phyloP scores from a whole-genome alignment of 2,329 filamentous ascomycete genomes.

The Fusarium oxysporum region DNA sequence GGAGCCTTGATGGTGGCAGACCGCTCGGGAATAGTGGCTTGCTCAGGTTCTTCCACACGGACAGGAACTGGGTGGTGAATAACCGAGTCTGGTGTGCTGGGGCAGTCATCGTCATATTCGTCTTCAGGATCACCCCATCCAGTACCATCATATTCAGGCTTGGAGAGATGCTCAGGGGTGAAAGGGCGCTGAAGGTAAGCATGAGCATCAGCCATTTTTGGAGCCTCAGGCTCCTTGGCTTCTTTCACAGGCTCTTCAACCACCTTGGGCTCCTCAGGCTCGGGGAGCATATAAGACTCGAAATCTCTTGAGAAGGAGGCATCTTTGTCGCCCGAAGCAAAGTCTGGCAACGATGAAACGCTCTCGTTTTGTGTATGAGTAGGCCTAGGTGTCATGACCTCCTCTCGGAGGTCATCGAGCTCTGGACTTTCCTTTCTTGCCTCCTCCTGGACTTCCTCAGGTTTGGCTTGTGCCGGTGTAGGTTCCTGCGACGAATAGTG shows the following conservation, averaged over 20 bases:
- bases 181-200: constrained; percentile 55
- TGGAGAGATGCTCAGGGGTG: constrained; percentile 67
- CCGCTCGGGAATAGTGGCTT: constrained; percentile 78
- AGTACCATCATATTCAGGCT: constrained; percentile 72
- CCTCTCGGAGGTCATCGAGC: constrained; percentile 55
- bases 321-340: constrained; percentile 50
- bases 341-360: constrained; percentile 52
- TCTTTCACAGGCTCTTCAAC: constrained; percentile 44
- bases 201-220: constrained; percentile 53
- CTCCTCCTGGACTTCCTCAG: constrained; percentile 54
- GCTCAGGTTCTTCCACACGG: constrained; percentile 53
- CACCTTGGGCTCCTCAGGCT: constrained; percentile 50
- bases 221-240: constrained; percentile 40
- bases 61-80: constrained; percentile 77
- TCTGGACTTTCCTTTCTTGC: not conserved
- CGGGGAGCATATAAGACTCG: constrained; percentile 61
- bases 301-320: constrained; percentile 57
- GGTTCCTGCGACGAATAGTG: constrained; percentile 50
- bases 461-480: constrained; percentile 40
- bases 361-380: constrained; percentile 37
- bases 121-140: constrained; percentile 68
- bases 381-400: constrained; percentile 63
- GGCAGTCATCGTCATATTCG: constrained; percentile 65
- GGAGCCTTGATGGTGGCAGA: constrained; percentile 90
- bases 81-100: constrained; percentile 87